A percentile compares a stretch with the other conserved stretches of the same genome.
These are phyloP conservation scores for Phytophthora pini DNA, from an alignment of 352 stramenopile genomes.

Conservation along the genomic window DNA sequence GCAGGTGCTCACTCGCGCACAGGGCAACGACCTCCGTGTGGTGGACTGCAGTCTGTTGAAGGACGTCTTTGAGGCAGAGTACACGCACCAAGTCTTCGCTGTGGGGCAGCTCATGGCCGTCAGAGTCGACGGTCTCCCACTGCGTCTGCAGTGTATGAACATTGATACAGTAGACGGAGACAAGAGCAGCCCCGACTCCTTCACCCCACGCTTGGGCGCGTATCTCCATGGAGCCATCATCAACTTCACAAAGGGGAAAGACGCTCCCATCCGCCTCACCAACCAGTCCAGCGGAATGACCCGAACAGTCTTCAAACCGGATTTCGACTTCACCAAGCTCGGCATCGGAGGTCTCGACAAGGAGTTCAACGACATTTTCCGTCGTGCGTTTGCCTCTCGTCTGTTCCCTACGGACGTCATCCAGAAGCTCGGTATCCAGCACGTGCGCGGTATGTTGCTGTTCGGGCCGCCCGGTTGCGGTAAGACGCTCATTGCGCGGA, in stretches of 20 bases:
- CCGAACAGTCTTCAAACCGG: slow-evolving; percentile 92
- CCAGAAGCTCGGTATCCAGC: slow-evolving; percentile 98
- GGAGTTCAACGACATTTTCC: slow-evolving; percentile 99
- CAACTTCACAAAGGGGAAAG: slow-evolving; percentile 81
- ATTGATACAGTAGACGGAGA: slow-evolving; percentile 64
- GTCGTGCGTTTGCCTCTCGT: slow-evolving; percentile 97
- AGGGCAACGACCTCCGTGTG: slow-evolving; percentile 61
- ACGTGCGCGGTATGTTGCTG: slow-evolving; percentile 95
- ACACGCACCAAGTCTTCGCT: slow-evolving; percentile 77
- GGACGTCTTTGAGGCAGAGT: slow-evolving; percentile 70
- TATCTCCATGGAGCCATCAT: slow-evolving; percentile 76
- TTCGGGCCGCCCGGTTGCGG: slow-evolving; percentile 90
- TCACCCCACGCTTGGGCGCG: slow-evolving; percentile 47
- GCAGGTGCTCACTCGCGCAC: slow-evolving; percentile 71
- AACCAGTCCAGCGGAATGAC: slow-evolving; percentile 83
- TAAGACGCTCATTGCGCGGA: slow-evolving; percentile 98
- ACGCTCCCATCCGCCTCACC: slow-evolving; percentile 75
- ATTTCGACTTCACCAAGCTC: slow-evolving; percentile 99
- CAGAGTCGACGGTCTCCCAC: slow-evolving; percentile 63
- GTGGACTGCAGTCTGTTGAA: slow-evolving; percentile 83
- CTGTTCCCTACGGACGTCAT: slow-evolving; percentile 97
- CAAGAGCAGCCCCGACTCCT: slow-evolving; percentile 29
- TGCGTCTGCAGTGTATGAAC: slow-evolving; percentile 66
- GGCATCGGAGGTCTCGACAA: slow-evolving; percentile 98
- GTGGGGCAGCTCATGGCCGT: slow-evolving; percentile 79